These are phyloP conservation scores for Dryas alaskensis DNA, from an alignment of 306 rosid genomes.

Conservation along the genomic window DNA sequence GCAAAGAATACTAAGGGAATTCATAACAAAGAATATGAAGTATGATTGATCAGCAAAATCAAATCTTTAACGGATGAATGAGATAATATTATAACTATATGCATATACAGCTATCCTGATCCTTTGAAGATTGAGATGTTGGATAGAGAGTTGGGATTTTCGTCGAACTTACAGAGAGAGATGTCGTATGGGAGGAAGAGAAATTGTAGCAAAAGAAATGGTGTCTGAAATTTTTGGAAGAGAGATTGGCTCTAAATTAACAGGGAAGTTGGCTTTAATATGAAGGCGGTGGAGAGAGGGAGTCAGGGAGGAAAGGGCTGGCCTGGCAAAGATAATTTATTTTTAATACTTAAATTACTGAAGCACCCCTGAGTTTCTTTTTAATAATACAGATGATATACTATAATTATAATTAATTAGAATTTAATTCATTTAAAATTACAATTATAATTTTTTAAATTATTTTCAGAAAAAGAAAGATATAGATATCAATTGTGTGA, in stretches of 20 bases:
- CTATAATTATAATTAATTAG: too few species aligned
- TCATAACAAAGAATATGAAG: conserved; percentile 36
- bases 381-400: not conserved
- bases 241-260: not conserved
- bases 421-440: not conserved
- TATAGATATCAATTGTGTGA: not conserved
- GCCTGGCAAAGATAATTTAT: not conserved
- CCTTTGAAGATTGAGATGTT: not conserved
- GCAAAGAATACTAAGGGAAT: conserved; percentile 34
- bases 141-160: conserved; percentile 5
- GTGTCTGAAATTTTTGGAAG: conserved; percentile 5
- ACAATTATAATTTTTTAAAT: not conserved
- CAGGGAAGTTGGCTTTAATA: not conserved
- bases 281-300: not conserved
- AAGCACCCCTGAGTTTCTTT: not conserved
- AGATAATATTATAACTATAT: conserved; percentile 6
- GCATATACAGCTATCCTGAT: not conserved
- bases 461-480: not conserved
- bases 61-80: not conserved
- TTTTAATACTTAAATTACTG: not conserved
- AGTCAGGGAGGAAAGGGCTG: conserved; percentile 7
- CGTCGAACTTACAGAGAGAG: conserved; percentile 23
- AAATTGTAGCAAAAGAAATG: conserved; percentile 2
- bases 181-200: conserved; percentile 6
- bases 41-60: conserved; percentile 14